Evolutionary conservation across 148 eudicot species (phyloP).

Genomic region (Diospyros lotus): DNA sequence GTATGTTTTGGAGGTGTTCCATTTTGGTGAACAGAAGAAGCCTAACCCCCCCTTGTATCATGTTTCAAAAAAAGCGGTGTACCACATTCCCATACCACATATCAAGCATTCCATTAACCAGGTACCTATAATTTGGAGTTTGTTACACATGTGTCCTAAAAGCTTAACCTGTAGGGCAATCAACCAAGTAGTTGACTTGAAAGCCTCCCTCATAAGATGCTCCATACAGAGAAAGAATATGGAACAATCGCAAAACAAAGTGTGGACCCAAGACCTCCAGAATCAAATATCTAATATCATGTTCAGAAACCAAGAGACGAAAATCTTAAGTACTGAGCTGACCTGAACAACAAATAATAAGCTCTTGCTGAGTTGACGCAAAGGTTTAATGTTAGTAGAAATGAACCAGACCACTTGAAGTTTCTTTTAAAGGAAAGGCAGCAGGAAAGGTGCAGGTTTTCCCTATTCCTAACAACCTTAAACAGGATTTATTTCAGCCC

Average conservation of each 20-base stretch:
- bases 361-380: background rate
- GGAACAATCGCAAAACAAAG: background rate
- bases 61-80: no score
- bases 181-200: background rate
- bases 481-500: no score
- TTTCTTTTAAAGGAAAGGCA: background rate
- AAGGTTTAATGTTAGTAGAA: background rate
- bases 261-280: background rate
- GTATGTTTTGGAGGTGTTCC: no score
- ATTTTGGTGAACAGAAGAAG: no score
- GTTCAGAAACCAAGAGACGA: background rate
- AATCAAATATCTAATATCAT: conserved; percentile 5
- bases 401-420: background rate
- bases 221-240: background rate
- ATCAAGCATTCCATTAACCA: no score
- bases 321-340: background rate
- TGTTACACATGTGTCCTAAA: background rate
- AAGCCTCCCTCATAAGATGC: background rate
- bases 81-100: no score
- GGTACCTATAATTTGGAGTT: no score
- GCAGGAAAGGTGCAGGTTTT: no score
- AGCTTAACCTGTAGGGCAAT: background rate
- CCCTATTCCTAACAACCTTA: no score
- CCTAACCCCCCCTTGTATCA: no score
- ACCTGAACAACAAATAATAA: background rate